Evolutionary conservation across 805 yeast genomes (phyloP), one percentile per base, ranked within the genome.

Genomic region (Metschnikowia santaceciliae): DNA sequence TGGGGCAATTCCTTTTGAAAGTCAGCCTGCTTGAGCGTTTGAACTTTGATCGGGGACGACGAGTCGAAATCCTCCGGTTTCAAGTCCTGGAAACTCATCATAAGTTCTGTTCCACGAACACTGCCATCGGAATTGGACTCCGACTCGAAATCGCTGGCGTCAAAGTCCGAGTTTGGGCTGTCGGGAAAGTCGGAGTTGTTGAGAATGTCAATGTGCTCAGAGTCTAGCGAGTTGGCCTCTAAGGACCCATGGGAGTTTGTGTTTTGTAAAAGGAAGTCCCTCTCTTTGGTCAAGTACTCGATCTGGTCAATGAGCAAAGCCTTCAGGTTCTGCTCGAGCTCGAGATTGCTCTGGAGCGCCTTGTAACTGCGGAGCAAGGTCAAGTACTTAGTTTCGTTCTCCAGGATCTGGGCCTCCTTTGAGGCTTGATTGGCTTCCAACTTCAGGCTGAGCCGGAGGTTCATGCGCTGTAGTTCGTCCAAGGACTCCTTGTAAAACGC

Each of bases 271-370:
- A 57, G 50, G 13, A 54, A 39, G 46, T 59, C 58, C 26, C 61
- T 52, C 36, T 75, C 74, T 47, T 68, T 71, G 42, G 77, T 72
- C 52, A 79, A 65, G 55, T 67, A 65, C 58, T 80, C 85, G 40
- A 80, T 68, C 62, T 80, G 83, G 57, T 79, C 83, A 44, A 80
- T 77, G 47, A 80, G 75, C 42, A 77, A 66, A 51, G 75, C 68
- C 56, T 79, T 79, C 37, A 82, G 78, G 57, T 74, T 78, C 44
- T 73, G 71, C 57, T 80, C 85, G 22, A 80, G 64, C 54, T 80
- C 84, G 55, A 70, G 74, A 54, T 80, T 80, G 48, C 76, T 72
- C 57, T 76, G 75, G 19, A 80, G 64, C 2, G 77, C 71, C 46
- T 67, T 67, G 56, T 58, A 71, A 42, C 72, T 73, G 48, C 64